Evolutionary conservation across 495 filamentous ascomycete species (phyloP).

Genomic region (Daldinia caldariorum): DNA sequence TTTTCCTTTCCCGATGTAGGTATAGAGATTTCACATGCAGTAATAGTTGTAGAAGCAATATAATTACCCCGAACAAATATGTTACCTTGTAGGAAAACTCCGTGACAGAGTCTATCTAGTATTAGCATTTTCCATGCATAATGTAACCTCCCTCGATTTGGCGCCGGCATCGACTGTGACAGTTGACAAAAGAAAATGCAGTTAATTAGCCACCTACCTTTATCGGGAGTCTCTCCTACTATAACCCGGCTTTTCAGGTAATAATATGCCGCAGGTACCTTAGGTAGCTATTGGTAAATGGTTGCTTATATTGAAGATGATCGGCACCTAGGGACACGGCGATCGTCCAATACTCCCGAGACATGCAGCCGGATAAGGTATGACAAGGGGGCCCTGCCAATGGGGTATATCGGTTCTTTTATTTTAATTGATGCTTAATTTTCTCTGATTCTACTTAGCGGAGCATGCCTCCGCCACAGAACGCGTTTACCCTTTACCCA

Average conservation of each 20-base stretch:
- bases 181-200: conserved; percentile 31
- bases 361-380: conserved; percentile 45
- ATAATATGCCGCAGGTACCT: conserved; percentile 1
- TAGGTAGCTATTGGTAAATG: conserved; percentile 40
- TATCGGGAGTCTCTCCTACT: conserved; percentile 16
- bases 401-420: conserved; percentile 43
- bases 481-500: conserved; percentile 47
- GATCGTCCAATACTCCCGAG: conserved; percentile 46
- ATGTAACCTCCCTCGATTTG: conserved; percentile 25
- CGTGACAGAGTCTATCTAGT: neutral
- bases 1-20: conserved; percentile 1
- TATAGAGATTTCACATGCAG: conserved; percentile 2
- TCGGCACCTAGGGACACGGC: conserved; percentile 37
- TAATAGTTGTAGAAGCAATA: conserved; percentile 22
- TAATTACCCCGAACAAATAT: conserved; percentile 5
- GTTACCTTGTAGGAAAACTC: neutral
- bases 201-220: conserved; percentile 13
- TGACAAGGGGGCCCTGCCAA: conserved; percentile 41
- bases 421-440: conserved; percentile 45
- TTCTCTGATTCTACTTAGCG: conserved; percentile 36
- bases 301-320: conserved; percentile 40
- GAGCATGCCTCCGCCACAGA: conserved; percentile 42
- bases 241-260: neutral
- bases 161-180: conserved; percentile 17
- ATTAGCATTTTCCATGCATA: conserved; percentile 38